Percentiles rank a stretch among this genome's conserved stretches.
Conservation (phyloP, 805 yeast species). For the Ogataea polymorpha region DNA sequence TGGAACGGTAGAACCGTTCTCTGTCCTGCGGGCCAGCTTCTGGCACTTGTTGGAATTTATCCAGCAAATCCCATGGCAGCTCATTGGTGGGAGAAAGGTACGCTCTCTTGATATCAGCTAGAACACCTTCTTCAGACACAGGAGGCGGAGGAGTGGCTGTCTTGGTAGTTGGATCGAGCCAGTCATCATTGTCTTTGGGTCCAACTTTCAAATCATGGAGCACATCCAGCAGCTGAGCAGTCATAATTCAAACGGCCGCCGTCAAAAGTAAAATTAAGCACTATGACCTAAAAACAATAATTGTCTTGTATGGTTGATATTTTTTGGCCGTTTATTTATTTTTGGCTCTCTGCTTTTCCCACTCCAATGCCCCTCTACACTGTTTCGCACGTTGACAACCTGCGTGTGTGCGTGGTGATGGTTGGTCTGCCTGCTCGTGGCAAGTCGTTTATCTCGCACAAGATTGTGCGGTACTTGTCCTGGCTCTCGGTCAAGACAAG, state of each 20-base stretch:
- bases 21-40: constrained; percentile 25
- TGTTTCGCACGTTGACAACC: constrained; percentile 61
- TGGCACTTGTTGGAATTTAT: constrained; percentile 61
- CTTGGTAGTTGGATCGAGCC: constrained; percentile 18
- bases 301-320: background rate
- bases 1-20: constrained; percentile 39
- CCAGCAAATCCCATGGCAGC: constrained; percentile 69
- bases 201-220: constrained; percentile 8
- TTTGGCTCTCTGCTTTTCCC: background rate
- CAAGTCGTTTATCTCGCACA: constrained; percentile 90
- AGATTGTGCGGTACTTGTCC: constrained; percentile 84
- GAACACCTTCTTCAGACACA: constrained; percentile 12
- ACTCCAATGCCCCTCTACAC: constrained; percentile 54
- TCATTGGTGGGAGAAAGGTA: constrained; percentile 62
- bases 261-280: no score
- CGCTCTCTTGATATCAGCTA: constrained; percentile 32
- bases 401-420: constrained; percentile 82
- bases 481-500: constrained; percentile 89
- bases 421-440: constrained; percentile 91
- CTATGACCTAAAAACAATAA: background rate
- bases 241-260: background rate
- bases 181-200: constrained; percentile 4
- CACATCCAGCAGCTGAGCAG: constrained; percentile 4
- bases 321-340: background rate
- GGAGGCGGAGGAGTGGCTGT: constrained; percentile 10